phyloP scores from a whole-genome alignment of 768 basidiomycete species.

The Daedaleopsis sinensis region DNA sequence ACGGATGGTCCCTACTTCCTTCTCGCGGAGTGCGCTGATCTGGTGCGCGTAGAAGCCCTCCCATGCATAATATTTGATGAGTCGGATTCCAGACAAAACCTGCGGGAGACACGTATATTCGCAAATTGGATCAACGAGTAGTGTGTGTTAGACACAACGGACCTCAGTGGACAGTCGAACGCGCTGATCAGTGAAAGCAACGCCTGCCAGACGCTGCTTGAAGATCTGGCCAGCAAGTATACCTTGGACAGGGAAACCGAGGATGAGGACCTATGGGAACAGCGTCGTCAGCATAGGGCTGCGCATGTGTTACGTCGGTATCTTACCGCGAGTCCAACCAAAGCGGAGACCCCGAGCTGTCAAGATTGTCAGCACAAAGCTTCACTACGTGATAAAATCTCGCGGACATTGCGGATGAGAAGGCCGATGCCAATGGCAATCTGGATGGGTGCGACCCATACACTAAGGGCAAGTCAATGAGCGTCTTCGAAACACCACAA shows the following conservation, averaged over 20 bases:
- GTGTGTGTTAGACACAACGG: background rate
- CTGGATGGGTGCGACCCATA: slow-evolving; percentile 68
- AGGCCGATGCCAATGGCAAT: slow-evolving; percentile 63
- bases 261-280: slow-evolving; percentile 44
- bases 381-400: background rate
- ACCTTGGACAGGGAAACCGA: slow-evolving; percentile 62
- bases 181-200: slow-evolving; percentile 67
- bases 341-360: slow-evolving; percentile 11
- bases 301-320: background rate
- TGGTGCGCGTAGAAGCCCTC: slow-evolving; percentile 78
- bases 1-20: slow-evolving; percentile 66
- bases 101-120: slow-evolving; percentile 30
- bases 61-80: slow-evolving; percentile 94
- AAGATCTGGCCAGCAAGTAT: slow-evolving; percentile 56
- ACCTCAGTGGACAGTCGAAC: slow-evolving; percentile 67
- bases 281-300: no score
- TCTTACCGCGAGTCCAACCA: slow-evolving; percentile 12
- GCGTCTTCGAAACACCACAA: background rate
- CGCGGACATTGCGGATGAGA: slow-evolving; percentile 56
- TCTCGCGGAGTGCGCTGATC: slow-evolving; percentile 64
- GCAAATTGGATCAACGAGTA: background rate
- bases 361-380: background rate
- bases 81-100: slow-evolving; percentile 78
- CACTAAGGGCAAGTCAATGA: slow-evolving; percentile 31
- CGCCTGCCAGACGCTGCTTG: slow-evolving; percentile 52